Evolutionary conservation across 73 alveolate genomes (phyloP).

Genomic region (Symbiodinium pilosum): DNA sequence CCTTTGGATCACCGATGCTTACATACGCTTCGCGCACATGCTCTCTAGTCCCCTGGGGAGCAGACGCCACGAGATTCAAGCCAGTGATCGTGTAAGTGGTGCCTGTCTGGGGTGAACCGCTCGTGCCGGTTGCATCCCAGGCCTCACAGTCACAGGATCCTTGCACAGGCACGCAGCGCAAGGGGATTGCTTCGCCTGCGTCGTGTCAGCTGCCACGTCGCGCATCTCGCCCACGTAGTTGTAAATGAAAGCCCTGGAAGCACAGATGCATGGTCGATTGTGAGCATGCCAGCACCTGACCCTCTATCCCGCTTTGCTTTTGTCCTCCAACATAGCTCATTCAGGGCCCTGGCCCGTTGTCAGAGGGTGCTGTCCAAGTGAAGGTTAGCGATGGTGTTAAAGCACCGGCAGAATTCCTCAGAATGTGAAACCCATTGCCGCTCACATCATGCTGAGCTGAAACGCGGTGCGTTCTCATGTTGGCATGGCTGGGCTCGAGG

Average conservation of each 20-base stretch:
- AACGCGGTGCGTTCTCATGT: background rate
- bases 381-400: slow-evolving; percentile 53
- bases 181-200: slow-evolving; percentile 6
- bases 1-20: background rate
- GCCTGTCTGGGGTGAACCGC: slow-evolving; percentile 42
- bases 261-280: background rate
- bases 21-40: background rate
- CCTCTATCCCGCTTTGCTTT: background rate
- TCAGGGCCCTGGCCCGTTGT: slow-evolving; percentile 29
- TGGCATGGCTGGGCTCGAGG: background rate
- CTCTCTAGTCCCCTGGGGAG: background rate
- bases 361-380: slow-evolving; percentile 75
- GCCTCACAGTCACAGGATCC: background rate
- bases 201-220: slow-evolving; percentile 21
- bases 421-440: background rate
- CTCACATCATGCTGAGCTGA: background rate
- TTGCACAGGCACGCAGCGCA: background rate
- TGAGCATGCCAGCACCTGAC: no score
- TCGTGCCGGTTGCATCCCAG: slow-evolving; percentile 57
- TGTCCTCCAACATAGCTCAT: no score
- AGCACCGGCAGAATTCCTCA: slow-evolving; percentile 47
- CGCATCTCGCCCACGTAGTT: slow-evolving; percentile 70
- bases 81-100: slow-evolving; percentile 41
- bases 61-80: slow-evolving; percentile 27
- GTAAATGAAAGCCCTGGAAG: slow-evolving; percentile 73